Percentiles rank a stretch among this genome's conserved stretches.
Conservation (phyloP, 495 filamentous ascomycete species). For the Aspergillus asperescens region DNA sequence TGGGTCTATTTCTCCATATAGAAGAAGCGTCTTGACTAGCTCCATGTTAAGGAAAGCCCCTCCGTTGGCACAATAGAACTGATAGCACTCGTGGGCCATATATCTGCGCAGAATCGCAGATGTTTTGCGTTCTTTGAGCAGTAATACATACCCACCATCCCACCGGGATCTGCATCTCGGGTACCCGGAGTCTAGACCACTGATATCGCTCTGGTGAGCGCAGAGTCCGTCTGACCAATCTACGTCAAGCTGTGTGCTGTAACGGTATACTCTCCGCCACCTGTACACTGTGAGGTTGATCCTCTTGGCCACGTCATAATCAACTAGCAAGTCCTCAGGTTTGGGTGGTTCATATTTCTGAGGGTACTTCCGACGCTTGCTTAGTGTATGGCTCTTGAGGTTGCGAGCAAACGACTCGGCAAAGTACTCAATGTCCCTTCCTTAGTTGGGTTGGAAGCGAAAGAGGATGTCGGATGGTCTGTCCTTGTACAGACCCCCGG, state of each 20-base stretch:
- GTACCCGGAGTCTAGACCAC: background rate
- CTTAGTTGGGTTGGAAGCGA: background rate
- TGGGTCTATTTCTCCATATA: background rate
- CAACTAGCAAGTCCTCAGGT: background rate
- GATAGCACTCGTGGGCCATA: background rate
- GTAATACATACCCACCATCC: too few species aligned
- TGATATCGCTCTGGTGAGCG: background rate
- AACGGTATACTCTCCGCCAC: background rate
- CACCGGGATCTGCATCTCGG: too few species aligned
- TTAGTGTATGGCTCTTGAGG: conserved; percentile 15
- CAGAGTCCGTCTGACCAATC: background rate
- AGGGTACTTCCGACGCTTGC: conserved; percentile 21
- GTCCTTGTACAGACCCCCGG: background rate
- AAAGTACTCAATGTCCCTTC: conserved; percentile 15
- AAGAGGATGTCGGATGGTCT: background rate
- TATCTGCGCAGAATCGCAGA: background rate
- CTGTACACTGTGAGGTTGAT: conserved; percentile 1
- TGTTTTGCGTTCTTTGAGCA: background rate
- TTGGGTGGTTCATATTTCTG: background rate
- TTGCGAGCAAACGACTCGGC: conserved; percentile 13
- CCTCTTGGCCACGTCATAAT: background rate
- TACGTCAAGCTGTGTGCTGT: too few species aligned
- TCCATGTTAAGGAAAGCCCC: background rate
- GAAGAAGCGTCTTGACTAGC: background rate
- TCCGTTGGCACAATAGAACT: background rate